Base-by-base conservation (phyloP, 129 eudicot species). In the Artemisia annua region DNA sequence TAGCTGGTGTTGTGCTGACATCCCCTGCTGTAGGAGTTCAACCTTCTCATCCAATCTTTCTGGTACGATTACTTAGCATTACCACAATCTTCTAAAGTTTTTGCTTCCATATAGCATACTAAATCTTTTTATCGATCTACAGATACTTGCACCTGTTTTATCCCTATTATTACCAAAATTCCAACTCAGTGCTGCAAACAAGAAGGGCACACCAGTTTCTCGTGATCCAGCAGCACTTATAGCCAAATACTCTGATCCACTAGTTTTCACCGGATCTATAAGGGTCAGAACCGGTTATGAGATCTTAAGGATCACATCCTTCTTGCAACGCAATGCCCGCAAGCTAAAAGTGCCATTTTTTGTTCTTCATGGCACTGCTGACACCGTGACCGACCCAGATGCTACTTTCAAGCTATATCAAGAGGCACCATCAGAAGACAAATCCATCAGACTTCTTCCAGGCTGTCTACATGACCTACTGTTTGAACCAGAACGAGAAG, bases 11-110 rank as follows among this genome's bases (percentile, higher is more conserved):
- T 43, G 86, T 90, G 17, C 15, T 87, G 67, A 93, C 98, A 69
- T 89, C 98, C 57, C 98, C 98, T 64, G 98, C 98, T 0, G 91
- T 90, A 2, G 93, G 97, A 57, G 97, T 93, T 48, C 92, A 90
- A 59, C 98, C 97, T 14, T 74, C 97, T 0, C 97, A 93, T 78
- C 97, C 98, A 51, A 87, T 93, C 49, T 79, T 88, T 58, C 55
- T 80, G 72, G 92, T 92, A 63, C 80, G 76, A 13, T 7, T 32
- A 39, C 68, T 35, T 56, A 1, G 1, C 35, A 9, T 73, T 24
- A 17, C 17, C 16, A 70, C 39, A 11, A 28, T 24, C 6, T 18
- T 54, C 4, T 66, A 46, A 3, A 11, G 39, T 30, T 2, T 19
- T 6, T 9, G 5, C 7, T 30, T 7, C 16, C 4, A 1, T n/a